Percentiles rank a stretch among this genome's conserved stretches.
phyloP scores from a whole-genome alignment of 768 basidiomycete genomes.

The Rhizopogon roseolus region DNA sequence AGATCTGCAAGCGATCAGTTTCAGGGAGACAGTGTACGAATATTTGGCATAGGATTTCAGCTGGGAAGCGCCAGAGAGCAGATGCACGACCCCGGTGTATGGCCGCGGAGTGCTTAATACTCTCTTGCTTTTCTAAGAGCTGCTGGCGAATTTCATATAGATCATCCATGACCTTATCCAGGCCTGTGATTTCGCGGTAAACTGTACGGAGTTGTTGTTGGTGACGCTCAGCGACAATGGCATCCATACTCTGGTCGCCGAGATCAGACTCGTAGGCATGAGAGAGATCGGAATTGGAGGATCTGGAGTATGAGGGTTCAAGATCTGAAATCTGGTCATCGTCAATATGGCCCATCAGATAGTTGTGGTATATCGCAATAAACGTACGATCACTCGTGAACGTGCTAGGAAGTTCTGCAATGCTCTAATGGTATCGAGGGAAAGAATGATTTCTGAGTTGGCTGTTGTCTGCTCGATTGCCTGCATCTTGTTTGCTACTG shows the following conservation, averaged over 20 bases:
- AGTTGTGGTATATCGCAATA: not conserved
- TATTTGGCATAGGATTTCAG: constrained; percentile 44
- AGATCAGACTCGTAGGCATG: not conserved
- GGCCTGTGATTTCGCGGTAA: constrained; percentile 5
- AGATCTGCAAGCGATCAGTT: constrained; percentile 10
- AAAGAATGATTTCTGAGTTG: not conserved
- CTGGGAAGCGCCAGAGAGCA: constrained; percentile 34
- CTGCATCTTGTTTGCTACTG: not conserved
- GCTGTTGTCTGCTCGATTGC: not conserved
- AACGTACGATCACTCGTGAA: not conserved
- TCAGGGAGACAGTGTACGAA: constrained; percentile 37
- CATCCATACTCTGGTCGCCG: constrained; percentile 6
- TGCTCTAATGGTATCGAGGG: not conserved
- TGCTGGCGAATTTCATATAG: constrained; percentile 7
- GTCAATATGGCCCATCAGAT: not conserved
- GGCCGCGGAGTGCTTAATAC: constrained; percentile 12
- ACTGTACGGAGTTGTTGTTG: constrained; percentile 9
- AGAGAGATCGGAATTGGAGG: constrained; percentile 10
- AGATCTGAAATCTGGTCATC: not conserved
- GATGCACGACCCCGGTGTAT: constrained; percentile 17
- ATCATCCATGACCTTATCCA: constrained; percentile 11
- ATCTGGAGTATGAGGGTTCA: not conserved
- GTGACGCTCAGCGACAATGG: constrained; percentile 13
- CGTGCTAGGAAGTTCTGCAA: not conserved
- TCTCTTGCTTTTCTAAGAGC: constrained; percentile 8